Base-by-base conservation (phyloP, 164 flowering plant genomes). In the Amborella trichopoda region DNA sequence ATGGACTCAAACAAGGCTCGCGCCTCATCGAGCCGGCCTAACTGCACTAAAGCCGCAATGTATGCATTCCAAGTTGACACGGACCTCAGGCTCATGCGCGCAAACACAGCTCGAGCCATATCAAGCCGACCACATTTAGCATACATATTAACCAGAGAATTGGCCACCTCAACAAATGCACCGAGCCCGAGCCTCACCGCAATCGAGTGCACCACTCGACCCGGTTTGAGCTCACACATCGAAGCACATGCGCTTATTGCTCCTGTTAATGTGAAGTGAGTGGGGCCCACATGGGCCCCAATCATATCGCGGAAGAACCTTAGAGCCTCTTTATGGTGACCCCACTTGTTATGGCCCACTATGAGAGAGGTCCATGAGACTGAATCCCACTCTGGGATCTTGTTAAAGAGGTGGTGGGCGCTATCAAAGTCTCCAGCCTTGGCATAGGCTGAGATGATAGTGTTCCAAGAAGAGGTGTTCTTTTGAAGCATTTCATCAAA, bases 341-440 rank as follows among this genome's bases (percentile, higher is more conserved):
- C 83, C 60, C 61, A 56, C n/a, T 62, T 71, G 42, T 75, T 77
- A 59, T 77, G 75, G 17, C 90, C 87, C 43, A 73, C 80, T 10
- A 89, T 78, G 84, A 88, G 67, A 0, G 81, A 54, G 28, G 94
- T 78, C 91, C 89, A 88, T 0, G 97, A 77, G 53, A 88, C 86
- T 6, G 94, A 79, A 49, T 88, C 91, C 8, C 68, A 68, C 1
- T 70, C 70, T 3, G 91, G 91, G 54, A 78, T 75, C 41, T 53
- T 51, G 13, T 67, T 28, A 46, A 88, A 81, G 2, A 88, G 0
- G 0, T 14, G 23, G 16, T 13, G 53, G 0, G 93, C 86, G 19
- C 10, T 48, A 6, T 62, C 63, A 0, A 80, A 33, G 17, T 22
- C 47, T 0, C 93, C 97, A 37, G 54, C 61, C 54, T 80, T 80